A percentile compares a stretch with the other conserved stretches of the same genome.
Conservation (phyloP, 2,329 filamentous ascomycete genomes). For the Drechslera avenae region DNA sequence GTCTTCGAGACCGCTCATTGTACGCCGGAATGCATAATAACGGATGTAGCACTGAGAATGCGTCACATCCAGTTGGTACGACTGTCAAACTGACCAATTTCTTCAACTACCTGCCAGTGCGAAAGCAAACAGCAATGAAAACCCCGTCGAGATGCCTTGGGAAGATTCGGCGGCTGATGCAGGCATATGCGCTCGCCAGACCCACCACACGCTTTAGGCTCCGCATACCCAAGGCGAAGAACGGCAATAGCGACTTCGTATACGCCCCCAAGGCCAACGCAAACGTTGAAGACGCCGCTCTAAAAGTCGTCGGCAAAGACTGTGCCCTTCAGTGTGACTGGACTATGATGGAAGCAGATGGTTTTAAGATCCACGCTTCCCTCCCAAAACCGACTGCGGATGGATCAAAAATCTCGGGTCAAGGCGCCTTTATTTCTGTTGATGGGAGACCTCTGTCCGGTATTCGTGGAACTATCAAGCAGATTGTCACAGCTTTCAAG, state of each 20-base stretch:
- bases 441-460: slow-evolving; percentile 69
- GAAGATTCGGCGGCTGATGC: slow-evolving; percentile 65
- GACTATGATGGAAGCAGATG: slow-evolving; percentile 42
- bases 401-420: slow-evolving; percentile 46
- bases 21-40: slow-evolving; percentile 7
- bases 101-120: slow-evolving; percentile 66
- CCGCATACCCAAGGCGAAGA: slow-evolving; percentile 61
- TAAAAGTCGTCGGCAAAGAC: slow-evolving; percentile 66
- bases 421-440: slow-evolving; percentile 66
- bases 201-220: slow-evolving; percentile 66
- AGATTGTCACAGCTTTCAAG: slow-evolving; percentile 61
- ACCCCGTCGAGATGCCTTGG: slow-evolving; percentile 62
- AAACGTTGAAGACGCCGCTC: slow-evolving; percentile 62
- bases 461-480: slow-evolving; percentile 63
- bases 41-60: slow-evolving; percentile 30
- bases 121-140: slow-evolving; percentile 63
- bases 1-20: not conserved
- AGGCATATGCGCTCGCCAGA: slow-evolving; percentile 69
- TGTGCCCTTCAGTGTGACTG: slow-evolving; percentile 61
- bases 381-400: slow-evolving; percentile 60
- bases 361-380: slow-evolving; percentile 61
- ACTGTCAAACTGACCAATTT: slow-evolving; percentile 66
- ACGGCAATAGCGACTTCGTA: slow-evolving; percentile 61
- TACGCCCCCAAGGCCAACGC: slow-evolving; percentile 63
- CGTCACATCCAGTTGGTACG: slow-evolving; percentile 69